A percentile compares a stretch with the other conserved stretches of the same genome.
Conservation (phyloP, 805 yeast species). For the Brettanomyces bruxellensis region DNA sequence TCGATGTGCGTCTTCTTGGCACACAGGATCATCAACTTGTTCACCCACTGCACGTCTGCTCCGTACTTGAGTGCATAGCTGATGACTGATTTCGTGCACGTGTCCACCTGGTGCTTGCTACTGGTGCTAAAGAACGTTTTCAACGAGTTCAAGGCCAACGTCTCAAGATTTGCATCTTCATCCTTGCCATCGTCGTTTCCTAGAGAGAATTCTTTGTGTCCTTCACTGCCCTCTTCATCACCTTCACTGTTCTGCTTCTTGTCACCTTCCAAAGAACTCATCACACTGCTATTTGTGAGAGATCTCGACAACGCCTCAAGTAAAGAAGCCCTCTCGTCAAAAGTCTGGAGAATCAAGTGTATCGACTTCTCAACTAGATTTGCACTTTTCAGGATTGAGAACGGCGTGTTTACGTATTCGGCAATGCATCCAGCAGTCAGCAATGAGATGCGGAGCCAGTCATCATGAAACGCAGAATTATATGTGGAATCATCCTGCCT, state of each 20-base stretch:
- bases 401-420: slow-evolving; percentile 15
- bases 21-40: slow-evolving; percentile 49
- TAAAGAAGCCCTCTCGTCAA: slow-evolving; percentile 14
- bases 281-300: not conserved
- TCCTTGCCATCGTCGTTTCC: not conserved
- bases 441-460: slow-evolving; percentile 38
- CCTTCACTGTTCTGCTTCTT: not conserved
- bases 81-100: slow-evolving; percentile 46
- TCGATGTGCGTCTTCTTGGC: slow-evolving; percentile 60
- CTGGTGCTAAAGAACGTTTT: slow-evolving; percentile 55
- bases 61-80: slow-evolving; percentile 29
- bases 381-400: slow-evolving; percentile 8
- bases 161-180: slow-evolving; percentile 4
- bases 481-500: not conserved
- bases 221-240: not conserved
- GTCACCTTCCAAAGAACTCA: not conserved
- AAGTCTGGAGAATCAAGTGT: slow-evolving; percentile 29
- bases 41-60: slow-evolving; percentile 37
- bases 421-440: slow-evolving; percentile 32
- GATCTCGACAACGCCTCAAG: slow-evolving; percentile 8
- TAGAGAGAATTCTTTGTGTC: no score
- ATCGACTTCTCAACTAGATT: slow-evolving; percentile 24
- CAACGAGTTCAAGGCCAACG: slow-evolving; percentile 31
- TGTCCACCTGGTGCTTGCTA: slow-evolving; percentile 49
- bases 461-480: slow-evolving; percentile 11